These are phyloP conservation scores for Vicia sativa DNA, from an alignment of 306 rosid species.

Conservation along the genomic window DNA sequence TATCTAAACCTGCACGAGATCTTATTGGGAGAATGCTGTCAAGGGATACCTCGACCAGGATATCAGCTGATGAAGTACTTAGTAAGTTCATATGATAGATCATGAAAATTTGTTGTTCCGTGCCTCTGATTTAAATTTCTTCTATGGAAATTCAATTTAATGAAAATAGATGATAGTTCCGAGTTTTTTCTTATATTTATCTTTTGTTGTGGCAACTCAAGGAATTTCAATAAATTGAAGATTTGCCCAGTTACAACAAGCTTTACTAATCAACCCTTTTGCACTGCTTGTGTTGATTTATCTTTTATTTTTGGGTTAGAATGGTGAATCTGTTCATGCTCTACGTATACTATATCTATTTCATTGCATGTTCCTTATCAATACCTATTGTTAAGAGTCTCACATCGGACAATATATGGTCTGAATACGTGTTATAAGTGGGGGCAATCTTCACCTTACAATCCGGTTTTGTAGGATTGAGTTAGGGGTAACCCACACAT, in stretches of 20 bases:
- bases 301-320: background rate
- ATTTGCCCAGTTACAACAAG: slow-evolving; percentile 12
- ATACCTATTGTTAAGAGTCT: too few relatives aligned
- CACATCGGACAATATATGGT: too few relatives aligned
- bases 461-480: too few relatives aligned
- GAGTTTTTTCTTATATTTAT: slow-evolving; percentile 3
- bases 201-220: slow-evolving; percentile 4
- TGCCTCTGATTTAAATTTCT: slow-evolving; percentile 10
- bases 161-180: background rate
- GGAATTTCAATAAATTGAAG: slow-evolving; percentile 8
- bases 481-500: too few relatives aligned
- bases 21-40: slow-evolving; percentile 93
- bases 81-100: slow-evolving; percentile 59
- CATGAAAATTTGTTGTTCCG: slow-evolving; percentile 13
- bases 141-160: slow-evolving; percentile 15
- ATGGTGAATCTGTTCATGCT: background rate
- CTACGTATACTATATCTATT: background rate
- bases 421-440: too few relatives aligned
- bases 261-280: background rate
- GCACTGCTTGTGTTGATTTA: slow-evolving; percentile 5
- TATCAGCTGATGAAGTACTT: slow-evolving; percentile 94
- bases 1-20: slow-evolving; percentile 91
- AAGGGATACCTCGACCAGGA: slow-evolving; percentile 82
- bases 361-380: background rate
- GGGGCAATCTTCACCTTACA: too few relatives aligned